A percentile compares a stretch with the other conserved stretches of the same genome.
phyloP scores from a whole-genome alignment of 345 rosid genomes.

The Salix purpurea region DNA sequence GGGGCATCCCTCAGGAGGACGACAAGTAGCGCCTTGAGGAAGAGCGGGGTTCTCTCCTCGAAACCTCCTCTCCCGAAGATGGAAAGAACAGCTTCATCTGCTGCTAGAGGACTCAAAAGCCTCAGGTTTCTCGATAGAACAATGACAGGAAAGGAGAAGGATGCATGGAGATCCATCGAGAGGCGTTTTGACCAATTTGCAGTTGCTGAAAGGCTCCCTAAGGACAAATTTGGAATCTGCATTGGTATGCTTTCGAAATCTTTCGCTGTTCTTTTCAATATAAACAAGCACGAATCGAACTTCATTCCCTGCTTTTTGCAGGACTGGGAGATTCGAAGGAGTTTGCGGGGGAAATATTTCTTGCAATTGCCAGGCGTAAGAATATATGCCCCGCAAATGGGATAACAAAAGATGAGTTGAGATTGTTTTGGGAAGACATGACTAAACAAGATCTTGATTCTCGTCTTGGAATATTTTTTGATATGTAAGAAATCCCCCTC shows the following conservation, averaged over 20 bases:
- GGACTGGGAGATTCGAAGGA: conserved; percentile 93
- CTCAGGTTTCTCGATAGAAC: conserved; percentile 79
- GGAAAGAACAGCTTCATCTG: conserved; percentile 54
- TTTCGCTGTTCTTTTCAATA: neutral
- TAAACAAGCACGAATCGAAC: neutral
- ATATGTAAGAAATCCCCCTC: conserved; percentile 50
- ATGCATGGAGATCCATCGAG: conserved; percentile 83
- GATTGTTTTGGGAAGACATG: conserved; percentile 87
- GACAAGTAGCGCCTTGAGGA: conserved; percentile 42
- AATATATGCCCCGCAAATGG: conserved; percentile 46
- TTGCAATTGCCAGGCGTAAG: conserved; percentile 72
- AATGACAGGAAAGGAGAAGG: conserved; percentile 63
- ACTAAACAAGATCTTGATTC: conserved; percentile 67
- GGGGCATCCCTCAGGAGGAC: conserved; percentile 20
- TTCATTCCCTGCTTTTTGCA: conserved; percentile 3
- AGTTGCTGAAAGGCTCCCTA: conserved; percentile 44
- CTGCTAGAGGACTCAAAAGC: conserved; percentile 71
- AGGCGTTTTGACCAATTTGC: conserved; percentile 65
- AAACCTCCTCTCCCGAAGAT: conserved; percentile 28
- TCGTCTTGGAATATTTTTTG: conserved; percentile 88
- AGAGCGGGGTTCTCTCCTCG: conserved; percentile 23
- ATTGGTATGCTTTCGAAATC: conserved; percentile 38
- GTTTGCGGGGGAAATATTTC: conserved; percentile 73
- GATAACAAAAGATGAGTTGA: conserved; percentile 57
- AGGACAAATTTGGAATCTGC: conserved; percentile 74